Conservation (phyloP, 768 basidiomycete species). For the Kwoniella sp. region DNA sequence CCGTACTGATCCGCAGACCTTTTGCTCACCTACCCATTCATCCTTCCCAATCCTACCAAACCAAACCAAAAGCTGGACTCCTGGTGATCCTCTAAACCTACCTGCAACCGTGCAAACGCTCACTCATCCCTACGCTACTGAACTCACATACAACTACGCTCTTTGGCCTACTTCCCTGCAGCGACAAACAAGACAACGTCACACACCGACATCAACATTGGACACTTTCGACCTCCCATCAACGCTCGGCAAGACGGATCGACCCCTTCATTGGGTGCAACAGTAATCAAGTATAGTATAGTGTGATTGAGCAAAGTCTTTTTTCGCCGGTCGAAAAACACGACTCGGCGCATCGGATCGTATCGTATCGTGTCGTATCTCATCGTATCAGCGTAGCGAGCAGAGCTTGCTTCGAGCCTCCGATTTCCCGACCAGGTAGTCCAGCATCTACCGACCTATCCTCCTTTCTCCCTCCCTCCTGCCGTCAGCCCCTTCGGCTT, state of each 20-base stretch:
- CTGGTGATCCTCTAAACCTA: conserved; percentile 16
- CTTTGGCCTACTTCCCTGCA: not conserved
- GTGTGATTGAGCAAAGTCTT: not conserved
- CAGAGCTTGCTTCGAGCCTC: conserved; percentile 7
- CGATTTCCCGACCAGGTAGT: conserved; percentile 3
- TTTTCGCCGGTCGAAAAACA: conserved; percentile 17
- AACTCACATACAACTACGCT: not conserved
- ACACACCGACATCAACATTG: not conserved
- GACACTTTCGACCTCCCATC: not conserved
- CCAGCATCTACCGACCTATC: not conserved
- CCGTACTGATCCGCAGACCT: not conserved
- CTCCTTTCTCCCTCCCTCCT: not conserved
- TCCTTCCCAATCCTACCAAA: conserved; percentile 1
- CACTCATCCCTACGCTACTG: not conserved
- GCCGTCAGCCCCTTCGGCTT: not conserved
- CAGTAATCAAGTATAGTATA: not conserved
- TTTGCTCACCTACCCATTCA: not conserved
- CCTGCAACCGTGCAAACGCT: not conserved
- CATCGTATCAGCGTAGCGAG: conserved; percentile 1
- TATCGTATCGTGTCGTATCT: too few species aligned
- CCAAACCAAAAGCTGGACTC: conserved; percentile 18
- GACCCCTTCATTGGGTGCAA: conserved; percentile 9
- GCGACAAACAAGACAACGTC: not conserved
- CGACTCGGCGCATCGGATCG: too few species aligned
- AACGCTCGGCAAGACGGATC: not conserved